phyloP scores from a whole-genome alignment of 768 basidiomycete genomes.

The Leccinellum albellum region DNA sequence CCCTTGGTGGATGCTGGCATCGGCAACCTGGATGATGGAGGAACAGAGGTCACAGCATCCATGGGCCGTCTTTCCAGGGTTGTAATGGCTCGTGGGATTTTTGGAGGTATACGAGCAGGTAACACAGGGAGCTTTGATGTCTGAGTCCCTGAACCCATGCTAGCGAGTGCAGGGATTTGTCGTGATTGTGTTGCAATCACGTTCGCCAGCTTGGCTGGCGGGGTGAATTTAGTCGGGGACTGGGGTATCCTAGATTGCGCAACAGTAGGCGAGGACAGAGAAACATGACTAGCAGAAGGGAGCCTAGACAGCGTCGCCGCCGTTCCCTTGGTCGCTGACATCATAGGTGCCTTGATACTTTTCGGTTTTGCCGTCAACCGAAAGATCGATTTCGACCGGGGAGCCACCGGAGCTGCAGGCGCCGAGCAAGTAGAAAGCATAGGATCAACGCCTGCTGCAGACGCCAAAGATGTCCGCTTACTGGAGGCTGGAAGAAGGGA shows the following conservation, averaged over 20 bases:
- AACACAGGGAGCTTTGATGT: conserved; percentile 21
- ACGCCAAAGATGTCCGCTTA: conserved; percentile 29
- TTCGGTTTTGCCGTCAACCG: conserved; percentile 26
- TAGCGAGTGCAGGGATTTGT: not conserved
- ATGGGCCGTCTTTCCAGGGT: conserved; percentile 4
- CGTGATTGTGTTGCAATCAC: conserved; percentile 27
- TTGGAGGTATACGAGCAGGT: conserved; percentile 13
- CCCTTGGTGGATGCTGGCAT: conserved; percentile 25
- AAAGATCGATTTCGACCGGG: conserved; percentile 31
- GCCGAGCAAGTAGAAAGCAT: conserved; percentile 2
- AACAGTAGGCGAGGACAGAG: conserved; percentile 3
- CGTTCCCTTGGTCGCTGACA: not conserved
- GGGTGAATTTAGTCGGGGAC: conserved; percentile 24
- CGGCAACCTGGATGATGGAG: conserved; percentile 17
- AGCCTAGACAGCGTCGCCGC: conserved; percentile 12
- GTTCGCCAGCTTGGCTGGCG: conserved; percentile 29
- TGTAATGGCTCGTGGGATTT: conserved; percentile 4
- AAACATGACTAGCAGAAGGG: conserved; percentile 4
- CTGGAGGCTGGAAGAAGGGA: conserved; percentile 23
- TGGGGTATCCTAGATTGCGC: conserved; percentile 20
- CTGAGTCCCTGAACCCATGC: conserved; percentile 1
- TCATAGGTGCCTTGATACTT: conserved; percentile 12
- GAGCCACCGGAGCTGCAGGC: not conserved
- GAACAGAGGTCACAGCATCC: not conserved
- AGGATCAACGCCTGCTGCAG: conserved; percentile 21